Evolutionary conservation across 768 basidiomycete species (phyloP), one percentile per base, ranked within the genome.

Genomic region (Boletus tomentosulus): DNA sequence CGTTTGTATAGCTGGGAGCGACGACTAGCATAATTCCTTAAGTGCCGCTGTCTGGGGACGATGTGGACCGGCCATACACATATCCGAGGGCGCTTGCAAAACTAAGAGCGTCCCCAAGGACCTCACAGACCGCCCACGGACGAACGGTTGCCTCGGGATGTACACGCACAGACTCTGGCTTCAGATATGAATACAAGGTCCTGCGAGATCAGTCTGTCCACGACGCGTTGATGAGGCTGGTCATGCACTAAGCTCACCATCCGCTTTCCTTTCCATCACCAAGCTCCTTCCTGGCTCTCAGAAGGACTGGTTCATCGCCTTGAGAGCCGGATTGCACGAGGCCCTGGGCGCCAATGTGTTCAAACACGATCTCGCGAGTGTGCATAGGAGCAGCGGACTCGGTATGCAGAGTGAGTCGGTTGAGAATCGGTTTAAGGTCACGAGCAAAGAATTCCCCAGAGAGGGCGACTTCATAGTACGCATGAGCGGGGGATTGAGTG

Each of bases 71-170:
- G 30, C 69, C 83, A 55, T 68, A 89, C 85, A 80, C 69, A 61
- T 89, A 92, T 54, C 90, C 90, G 28, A 93, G 72, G 3, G 87
- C 87, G 48, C 83, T 86, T 13, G 89, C 88, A 66, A 92, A 91
- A 63, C 84, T 84, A 31, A 89, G 70, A 11, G 87, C 88, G 66
- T 93, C 88, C 1, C 90, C 90, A 25, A 82, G 76, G 22, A 92
- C 85, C 62, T 89, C 81, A 56, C 84, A 86, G 31, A 82, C 86
- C 13, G 88, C 85, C 85, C 90, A 92, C 10, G 91, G 88, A 46
- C 90, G 79, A 45, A 93, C 90, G 3, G 91, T 93, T 1, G 89
- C 89, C 65, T 92, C 89, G 10, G 90, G 89, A 60, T 92, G 86
- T 15, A 86, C 84, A 43, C 89, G 81, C 11, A 83, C 83, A n/a